Evolutionary conservation across 164 flowering plant genomes (phyloP).

Genomic region (Vitis labrusca): DNA sequence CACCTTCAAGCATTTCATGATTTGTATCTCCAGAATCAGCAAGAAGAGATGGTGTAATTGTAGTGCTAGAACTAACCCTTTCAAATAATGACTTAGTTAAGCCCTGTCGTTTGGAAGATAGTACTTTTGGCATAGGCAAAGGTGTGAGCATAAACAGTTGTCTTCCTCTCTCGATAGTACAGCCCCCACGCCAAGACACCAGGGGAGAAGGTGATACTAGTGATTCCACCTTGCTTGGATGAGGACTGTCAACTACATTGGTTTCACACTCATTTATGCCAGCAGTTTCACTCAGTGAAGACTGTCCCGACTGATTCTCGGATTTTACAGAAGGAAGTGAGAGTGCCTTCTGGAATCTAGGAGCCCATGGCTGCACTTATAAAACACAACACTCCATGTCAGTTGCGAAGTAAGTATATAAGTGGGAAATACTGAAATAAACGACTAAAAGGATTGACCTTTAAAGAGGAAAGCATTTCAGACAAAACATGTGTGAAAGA

Average conservation of each 20-base stretch:
- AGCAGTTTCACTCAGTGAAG: conserved; percentile 19
- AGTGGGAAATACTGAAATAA: neutral
- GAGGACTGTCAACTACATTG: conserved; percentile 35
- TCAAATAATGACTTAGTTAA: conserved; percentile 32
- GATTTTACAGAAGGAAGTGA: conserved; percentile 26
- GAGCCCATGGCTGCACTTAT: conserved; percentile 69
- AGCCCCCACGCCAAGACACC: conserved; percentile 85
- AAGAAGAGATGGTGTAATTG: conserved; percentile 22
- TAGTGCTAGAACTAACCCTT: conserved; percentile 18
- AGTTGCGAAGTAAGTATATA: neutral
- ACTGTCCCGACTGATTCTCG: conserved; percentile 23
- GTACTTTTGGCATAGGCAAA: conserved; percentile 51
- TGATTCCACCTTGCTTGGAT: conserved; percentile 30
- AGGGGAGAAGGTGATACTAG: conserved; percentile 92
- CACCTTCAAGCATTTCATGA: conserved; percentile 35
- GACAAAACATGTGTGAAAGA: conserved; percentile 62
- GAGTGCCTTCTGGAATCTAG: conserved; percentile 56
- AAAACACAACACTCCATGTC: conserved; percentile 5
- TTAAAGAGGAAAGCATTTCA: conserved; percentile 57
- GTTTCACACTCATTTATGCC: conserved; percentile 21
- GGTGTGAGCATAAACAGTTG: conserved; percentile 89
- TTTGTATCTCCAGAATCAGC: conserved; percentile 17
- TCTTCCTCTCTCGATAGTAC: conserved; percentile 59
- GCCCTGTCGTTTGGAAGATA: conserved; percentile 38
- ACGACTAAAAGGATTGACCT: conserved; percentile 41